Base-by-base conservation (phyloP, 257 asterid genomes). In the Gentiana dahurica region DNA sequence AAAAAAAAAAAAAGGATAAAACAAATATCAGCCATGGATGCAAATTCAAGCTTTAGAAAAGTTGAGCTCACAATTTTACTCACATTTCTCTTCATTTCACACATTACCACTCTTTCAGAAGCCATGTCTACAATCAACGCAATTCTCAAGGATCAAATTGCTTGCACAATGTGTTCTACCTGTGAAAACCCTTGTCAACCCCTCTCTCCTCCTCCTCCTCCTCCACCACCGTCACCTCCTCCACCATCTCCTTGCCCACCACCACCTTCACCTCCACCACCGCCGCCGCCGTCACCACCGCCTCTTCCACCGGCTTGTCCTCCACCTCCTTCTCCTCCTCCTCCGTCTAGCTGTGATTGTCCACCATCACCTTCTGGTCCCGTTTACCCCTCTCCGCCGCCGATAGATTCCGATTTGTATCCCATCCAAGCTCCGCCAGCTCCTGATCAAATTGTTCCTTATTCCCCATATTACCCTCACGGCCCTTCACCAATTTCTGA, bases 131-230 rank as follows among this genome's bases (percentile, higher is more conserved):
- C 85, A 1, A 71, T 77, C 1, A 60, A 68, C 13, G 81, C 94
- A 54, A 39, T 79, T 64, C 32, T 74, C 34, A 84, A 69, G 64
- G 81, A 78, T 62, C 86, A 80, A 60, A 60, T 75, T 0, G 34
- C 82, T 71, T 85, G 96, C 81, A 64, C 80, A 66, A 72, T 77
- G 82, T 88, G 95, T 75, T 68, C 86, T 4, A 59, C 83, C 12
- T 82, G 95, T 58, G 86, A 79, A 51, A 81, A 84, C 38, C 94
- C 96, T 3, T 80, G 96, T 32, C 94, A 82, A 35, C 93, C 96
- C 8, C 43, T 71, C 51, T 52, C 36, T 45, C 68, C 83, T 43
- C 85, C 94, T 0, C 86, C 81, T 4, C 83, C 86, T 3, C 51
- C 78, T 3, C 66, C 67, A 3, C 66, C 74, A 1, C 52, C 74